Conservation (phyloP, 2,329 filamentous ascomycete species). For the Paracamarosporium sp. region DNA sequence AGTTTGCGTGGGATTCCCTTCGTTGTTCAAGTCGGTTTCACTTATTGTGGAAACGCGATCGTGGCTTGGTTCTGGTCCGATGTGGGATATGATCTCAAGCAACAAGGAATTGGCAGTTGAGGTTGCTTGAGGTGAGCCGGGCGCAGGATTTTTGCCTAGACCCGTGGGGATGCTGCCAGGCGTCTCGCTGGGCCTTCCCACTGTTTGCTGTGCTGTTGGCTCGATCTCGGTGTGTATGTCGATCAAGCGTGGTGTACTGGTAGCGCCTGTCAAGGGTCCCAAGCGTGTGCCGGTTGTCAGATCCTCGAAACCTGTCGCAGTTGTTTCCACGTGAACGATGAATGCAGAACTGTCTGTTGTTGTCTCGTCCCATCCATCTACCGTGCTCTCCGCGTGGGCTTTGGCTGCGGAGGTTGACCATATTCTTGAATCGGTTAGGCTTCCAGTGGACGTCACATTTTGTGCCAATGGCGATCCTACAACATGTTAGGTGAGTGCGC, state of each 20-base stretch:
- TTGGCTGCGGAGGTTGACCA: background rate
- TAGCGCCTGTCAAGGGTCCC: background rate
- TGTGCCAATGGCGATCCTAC: background rate
- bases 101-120: background rate
- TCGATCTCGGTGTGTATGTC: slow-evolving; percentile 20
- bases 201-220: background rate
- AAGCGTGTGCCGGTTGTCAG: background rate
- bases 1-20: background rate
- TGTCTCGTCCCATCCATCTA: background rate
- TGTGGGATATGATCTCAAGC: slow-evolving; percentile 4
- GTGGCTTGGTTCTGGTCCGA: background rate
- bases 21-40: background rate
- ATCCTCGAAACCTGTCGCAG: slow-evolving; percentile 8
- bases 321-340: background rate
- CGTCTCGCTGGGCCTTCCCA: background rate
- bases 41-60: background rate
- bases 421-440: background rate
- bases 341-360: background rate
- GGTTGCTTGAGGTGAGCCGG: background rate
- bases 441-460: background rate
- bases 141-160: background rate
- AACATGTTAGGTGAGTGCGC: background rate
- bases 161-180: background rate
- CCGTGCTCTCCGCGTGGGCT: background rate
- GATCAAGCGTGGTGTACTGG: slow-evolving; percentile 24